Base-by-base conservation (phyloP, 106 monocot genomes). In the Dioscorea dumetorum region DNA sequence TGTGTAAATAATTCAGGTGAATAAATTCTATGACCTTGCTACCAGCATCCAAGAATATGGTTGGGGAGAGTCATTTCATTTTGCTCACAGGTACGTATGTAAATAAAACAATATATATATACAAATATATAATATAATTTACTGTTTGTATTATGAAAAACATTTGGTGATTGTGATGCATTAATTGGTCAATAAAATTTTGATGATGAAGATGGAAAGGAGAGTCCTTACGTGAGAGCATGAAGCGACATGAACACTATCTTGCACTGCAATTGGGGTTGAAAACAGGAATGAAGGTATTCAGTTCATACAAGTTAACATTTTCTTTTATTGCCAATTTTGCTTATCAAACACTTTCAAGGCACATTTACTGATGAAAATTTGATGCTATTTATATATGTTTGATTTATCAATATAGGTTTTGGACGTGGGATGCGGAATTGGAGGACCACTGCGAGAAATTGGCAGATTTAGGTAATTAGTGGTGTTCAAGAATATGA, bases 161-260 rank as follows among this genome's bases (percentile, higher is more conserved):
- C 12, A 2, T 12, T 2, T 41, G 41, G 10, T 41, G 41, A 41
- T 6, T 41, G 34, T 34, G 41, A 41, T 41, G 41, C 0, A 41
- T 41, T 41, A 41, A 41, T 41, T 41, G 64, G 62, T 17, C 17
- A 1, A 50, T 13, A 24, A 4, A 12, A 13, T 50, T 73, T 64
- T 31, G 21, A 34, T 65, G 73, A 52, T 76, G 63, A 73, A 99
- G 97, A 82, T 87, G 92, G 90, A 85, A 83, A 67, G 92, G 92
- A n/a, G 97, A 99, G 70, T 87, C 97, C 58, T 77, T 99, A 34
- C 78, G 66, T 48, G 97, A 99, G 80, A 99, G 97, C 79, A 92
- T 99, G 33, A 99, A 90, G 57, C 75, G 97, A 3, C 97, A 99
- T 81, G 97, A 99, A 48, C 97, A 99, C 70, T 99, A 92, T 66